Conservation (phyloP, 2,329 filamentous ascomycete species). For the Cladosporium cucumerinum region DNA sequence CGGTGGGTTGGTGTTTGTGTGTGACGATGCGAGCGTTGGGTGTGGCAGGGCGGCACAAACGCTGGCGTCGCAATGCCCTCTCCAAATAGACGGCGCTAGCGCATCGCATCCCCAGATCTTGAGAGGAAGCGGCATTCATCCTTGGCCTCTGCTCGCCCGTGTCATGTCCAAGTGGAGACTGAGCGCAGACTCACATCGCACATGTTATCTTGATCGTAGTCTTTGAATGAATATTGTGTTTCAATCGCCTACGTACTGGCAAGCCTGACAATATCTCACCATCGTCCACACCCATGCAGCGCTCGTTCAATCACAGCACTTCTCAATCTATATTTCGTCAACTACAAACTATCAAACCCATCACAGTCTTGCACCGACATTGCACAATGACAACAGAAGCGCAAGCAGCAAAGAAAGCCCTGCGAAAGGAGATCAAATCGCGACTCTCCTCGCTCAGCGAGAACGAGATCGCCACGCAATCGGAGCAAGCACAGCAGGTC, state of each 20-base stretch:
- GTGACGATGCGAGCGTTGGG: not conserved
- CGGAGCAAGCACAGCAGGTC: conserved; percentile 63
- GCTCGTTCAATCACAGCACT: not conserved
- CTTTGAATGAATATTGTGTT: not conserved
- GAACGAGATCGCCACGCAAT: conserved; percentile 66
- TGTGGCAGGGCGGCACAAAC: not conserved
- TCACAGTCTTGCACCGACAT: not conserved
- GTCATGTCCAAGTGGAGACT: conserved; percentile 2
- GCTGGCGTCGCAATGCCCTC: not conserved
- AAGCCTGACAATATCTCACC: not conserved
- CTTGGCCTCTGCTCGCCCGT: not conserved
- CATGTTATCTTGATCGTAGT: not conserved
- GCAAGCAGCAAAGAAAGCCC: conserved; percentile 64
- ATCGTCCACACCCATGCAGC: conserved; percentile 1
- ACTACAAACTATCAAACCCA: not conserved
- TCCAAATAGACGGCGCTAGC: not conserved
- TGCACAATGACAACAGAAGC: conserved; percentile 14
- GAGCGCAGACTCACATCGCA: conserved; percentile 1
- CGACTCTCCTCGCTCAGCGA: conserved; percentile 59
- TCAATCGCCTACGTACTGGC: not conserved
- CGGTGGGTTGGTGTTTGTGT: not conserved
- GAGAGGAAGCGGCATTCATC: not conserved
- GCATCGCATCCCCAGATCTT: not conserved
- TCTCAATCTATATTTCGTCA: not conserved
- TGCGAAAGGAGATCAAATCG: conserved; percentile 68